These are phyloP conservation scores for Cystobasidium onofrii DNA, from an alignment of 768 basidiomycete species.

Conservation along the genomic window DNA sequence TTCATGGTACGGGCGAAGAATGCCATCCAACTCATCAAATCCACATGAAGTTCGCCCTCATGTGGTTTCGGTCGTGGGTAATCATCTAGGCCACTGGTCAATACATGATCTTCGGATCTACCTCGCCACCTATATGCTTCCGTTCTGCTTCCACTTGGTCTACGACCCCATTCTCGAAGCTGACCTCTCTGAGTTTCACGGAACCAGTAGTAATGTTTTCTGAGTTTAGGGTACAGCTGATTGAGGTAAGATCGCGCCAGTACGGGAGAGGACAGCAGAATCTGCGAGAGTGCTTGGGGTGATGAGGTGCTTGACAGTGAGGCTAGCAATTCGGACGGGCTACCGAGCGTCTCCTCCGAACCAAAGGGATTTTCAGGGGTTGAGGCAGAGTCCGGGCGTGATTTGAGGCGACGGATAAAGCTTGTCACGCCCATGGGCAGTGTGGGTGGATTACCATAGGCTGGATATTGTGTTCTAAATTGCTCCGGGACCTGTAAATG, in stretches of 20 bases:
- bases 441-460: slow-evolving; percentile 90
- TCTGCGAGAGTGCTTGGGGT: slow-evolving; percentile 25
- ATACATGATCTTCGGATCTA: slow-evolving; percentile 69
- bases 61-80: slow-evolving; percentile 77
- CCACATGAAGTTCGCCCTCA: slow-evolving; percentile 82
- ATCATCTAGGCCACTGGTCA: slow-evolving; percentile 94
- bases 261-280: slow-evolving; percentile 54
- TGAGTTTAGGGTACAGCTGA: slow-evolving; percentile 72
- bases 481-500: slow-evolving; percentile 69
- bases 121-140: slow-evolving; percentile 83
- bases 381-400: slow-evolving; percentile 5
- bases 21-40: slow-evolving; percentile 91
- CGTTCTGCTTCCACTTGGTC: slow-evolving; percentile 22
- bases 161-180: slow-evolving; percentile 76
- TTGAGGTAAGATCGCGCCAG: slow-evolving; percentile 62
- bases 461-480: slow-evolving; percentile 88
- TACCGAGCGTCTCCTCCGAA: slow-evolving; percentile 32
- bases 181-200: slow-evolving; percentile 85
- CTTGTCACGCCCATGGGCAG: slow-evolving; percentile 86
- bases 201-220: slow-evolving; percentile 94
- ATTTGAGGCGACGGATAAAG: slow-evolving; percentile 65
- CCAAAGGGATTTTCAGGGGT: not conserved
- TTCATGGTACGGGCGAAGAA: slow-evolving; percentile 92
- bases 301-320: slow-evolving; percentile 13
- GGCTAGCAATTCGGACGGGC: slow-evolving; percentile 7